Evolutionary conservation across 1,139 yeast genomes (phyloP).

Genomic region (Casaregolazyma suthepensis): DNA sequence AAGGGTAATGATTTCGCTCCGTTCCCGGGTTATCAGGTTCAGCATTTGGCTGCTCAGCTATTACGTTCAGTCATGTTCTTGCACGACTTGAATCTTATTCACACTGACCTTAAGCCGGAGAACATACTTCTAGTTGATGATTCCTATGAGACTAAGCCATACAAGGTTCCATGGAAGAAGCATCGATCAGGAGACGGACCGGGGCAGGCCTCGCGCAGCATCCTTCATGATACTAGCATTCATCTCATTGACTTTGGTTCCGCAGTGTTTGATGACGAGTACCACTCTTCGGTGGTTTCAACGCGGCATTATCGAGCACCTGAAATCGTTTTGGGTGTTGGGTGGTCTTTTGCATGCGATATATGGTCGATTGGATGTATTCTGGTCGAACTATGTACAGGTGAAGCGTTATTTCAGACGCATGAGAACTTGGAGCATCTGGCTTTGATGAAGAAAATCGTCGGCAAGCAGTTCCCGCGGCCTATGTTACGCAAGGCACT

Average conservation of each 20-base stretch:
- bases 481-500: constrained; percentile 26
- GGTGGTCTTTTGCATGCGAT: constrained; percentile 94
- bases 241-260: constrained; percentile 95
- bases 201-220: constrained; percentile 26
- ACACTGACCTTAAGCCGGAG: constrained; percentile 94
- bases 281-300: constrained; percentile 85
- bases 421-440: constrained; percentile 92
- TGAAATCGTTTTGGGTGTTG: constrained; percentile 85
- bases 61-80: constrained; percentile 80
- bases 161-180: constrained; percentile 19
- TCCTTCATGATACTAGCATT: constrained; percentile 73
- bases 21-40: constrained; percentile 79
- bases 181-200: constrained; percentile 16
- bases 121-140: constrained; percentile 61
- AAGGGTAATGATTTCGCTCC: constrained; percentile 60
- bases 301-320: constrained; percentile 96
- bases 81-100: constrained; percentile 84
- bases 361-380: constrained; percentile 97
- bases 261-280: constrained; percentile 90
- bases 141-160: constrained; percentile 13
- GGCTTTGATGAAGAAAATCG: constrained; percentile 85
- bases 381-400: constrained; percentile 82
- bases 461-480: constrained; percentile 33
- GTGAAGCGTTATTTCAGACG: constrained; percentile 93
- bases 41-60: constrained; percentile 80